Percentiles rank a stretch among this genome's conserved stretches.
Evolutionary conservation across 495 filamentous ascomycete genomes (phyloP).

Genomic region (Hypoxylon intermedium): DNA sequence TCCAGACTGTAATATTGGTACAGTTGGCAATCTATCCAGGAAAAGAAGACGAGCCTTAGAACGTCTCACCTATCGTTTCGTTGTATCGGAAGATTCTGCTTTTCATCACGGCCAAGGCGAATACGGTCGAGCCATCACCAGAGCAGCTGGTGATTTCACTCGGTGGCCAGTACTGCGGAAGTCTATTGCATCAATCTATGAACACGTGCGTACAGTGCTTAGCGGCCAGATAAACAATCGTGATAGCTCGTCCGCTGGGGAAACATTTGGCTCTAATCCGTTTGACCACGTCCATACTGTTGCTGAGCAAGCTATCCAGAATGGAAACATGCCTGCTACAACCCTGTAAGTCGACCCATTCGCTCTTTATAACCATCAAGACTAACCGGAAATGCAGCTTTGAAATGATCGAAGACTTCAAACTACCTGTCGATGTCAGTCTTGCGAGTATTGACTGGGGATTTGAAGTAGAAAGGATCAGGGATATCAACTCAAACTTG

Average conservation of each 20-base stretch:
- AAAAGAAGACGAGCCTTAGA: slow-evolving; percentile 17
- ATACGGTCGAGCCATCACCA: neutral
- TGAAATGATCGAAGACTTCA: slow-evolving; percentile 25
- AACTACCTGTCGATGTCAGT: slow-evolving; percentile 12
- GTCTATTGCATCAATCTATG: slow-evolving; percentile 34
- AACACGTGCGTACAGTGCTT: slow-evolving; percentile 21
- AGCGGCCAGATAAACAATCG: neutral
- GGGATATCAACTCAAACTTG: slow-evolving; percentile 20
- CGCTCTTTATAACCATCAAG: neutral
- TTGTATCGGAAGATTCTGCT: slow-evolving; percentile 27
- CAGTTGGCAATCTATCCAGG: neutral
- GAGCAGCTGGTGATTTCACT: neutral
- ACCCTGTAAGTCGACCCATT: slow-evolving; percentile 36
- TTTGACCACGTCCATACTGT: slow-evolving; percentile 26
- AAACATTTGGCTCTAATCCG: slow-evolving; percentile 16
- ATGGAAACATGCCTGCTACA: slow-evolving; percentile 19
- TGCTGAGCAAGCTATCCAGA: slow-evolving; percentile 21
- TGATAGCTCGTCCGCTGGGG: neutral
- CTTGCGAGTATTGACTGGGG: slow-evolving; percentile 27
- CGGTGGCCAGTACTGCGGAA: slow-evolving; percentile 14
- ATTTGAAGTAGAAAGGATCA: slow-evolving; percentile 25
- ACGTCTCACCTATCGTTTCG: slow-evolving; percentile 15
- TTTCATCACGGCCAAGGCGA: neutral
- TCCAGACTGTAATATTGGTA: slow-evolving; percentile 16
- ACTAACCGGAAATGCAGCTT: slow-evolving; percentile 31